Percentiles rank a stretch among this genome's conserved stretches.
Evolutionary conservation across 345 rosid genomes (phyloP).

Genomic region (Mallotus nudiflorus): DNA sequence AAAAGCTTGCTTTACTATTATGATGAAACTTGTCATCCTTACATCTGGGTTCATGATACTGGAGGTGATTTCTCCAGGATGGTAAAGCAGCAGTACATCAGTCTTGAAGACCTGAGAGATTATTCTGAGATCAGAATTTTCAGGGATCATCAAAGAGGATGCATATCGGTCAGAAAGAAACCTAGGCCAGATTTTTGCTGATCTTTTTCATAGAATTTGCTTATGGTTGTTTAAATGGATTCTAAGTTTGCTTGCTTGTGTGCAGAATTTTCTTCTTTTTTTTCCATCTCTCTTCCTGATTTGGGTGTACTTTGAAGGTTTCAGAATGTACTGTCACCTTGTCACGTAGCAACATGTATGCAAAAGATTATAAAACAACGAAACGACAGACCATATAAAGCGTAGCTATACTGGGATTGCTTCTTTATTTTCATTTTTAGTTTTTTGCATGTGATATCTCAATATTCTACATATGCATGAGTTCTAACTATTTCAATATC

Average conservation of each 20-base stretch:
- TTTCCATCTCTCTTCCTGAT: background rate
- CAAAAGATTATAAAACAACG: conserved; percentile 1
- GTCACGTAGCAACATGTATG: background rate
- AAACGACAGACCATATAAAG: background rate
- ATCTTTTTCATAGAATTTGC: background rate
- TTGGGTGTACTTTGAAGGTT: conserved; percentile 1
- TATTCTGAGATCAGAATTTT: conserved; percentile 76
- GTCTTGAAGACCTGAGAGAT: conserved; percentile 77
- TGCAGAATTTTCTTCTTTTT: conserved; percentile 2
- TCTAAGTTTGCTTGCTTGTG: conserved; percentile 1
- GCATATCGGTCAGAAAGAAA: conserved; percentile 73
- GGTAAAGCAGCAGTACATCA: conserved; percentile 89
- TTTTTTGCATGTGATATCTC: no score
- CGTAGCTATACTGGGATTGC: no score
- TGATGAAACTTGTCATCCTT: conserved; percentile 77
- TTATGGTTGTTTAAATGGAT: background rate
- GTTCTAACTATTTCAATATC: no score
- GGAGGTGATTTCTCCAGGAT: conserved; percentile 72
- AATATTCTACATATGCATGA: no score
- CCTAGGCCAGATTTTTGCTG: conserved; percentile 71
- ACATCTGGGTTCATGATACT: conserved; percentile 77
- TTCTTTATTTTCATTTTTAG: no score
- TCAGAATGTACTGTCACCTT: conserved; percentile 8
- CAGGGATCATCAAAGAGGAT: conserved; percentile 69
- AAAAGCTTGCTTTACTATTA: conserved; percentile 64